These are phyloP conservation scores for Auxenochlorella pyrenoidosa DNA, from an alignment of 139 green algal genomes.

Conservation along the genomic window DNA sequence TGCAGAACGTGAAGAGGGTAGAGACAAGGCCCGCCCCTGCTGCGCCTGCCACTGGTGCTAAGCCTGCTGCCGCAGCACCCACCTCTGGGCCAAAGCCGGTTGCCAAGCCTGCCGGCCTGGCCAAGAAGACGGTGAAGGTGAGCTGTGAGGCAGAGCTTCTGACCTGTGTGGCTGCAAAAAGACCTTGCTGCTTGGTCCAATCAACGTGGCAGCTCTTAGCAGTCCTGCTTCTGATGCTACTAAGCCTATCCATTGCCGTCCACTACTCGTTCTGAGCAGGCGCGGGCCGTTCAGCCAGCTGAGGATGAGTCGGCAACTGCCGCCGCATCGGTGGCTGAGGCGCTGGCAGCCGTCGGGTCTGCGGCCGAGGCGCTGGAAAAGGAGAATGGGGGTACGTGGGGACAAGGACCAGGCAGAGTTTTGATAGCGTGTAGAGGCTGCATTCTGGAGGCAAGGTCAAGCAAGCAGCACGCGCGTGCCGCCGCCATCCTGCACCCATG, in stretches of 20 bases:
- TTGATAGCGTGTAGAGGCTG: not conserved
- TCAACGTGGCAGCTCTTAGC: too few species aligned
- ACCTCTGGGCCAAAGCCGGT: not conserved
- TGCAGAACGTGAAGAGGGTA: not conserved
- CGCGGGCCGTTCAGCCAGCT: not conserved
- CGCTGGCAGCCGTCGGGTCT: not conserved
- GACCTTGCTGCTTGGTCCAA: too few species aligned
- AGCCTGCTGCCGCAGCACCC: not conserved
- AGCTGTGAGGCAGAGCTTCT: not conserved
- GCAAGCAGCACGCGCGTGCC: not conserved
- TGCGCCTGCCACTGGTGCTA: not conserved
- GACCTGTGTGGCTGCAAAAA: too few species aligned
- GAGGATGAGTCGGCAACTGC: not conserved
- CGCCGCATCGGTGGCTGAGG: not conserved
- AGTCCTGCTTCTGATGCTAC: too few species aligned
- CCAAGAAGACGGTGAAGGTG: slow-evolving; percentile 16
- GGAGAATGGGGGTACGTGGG: not conserved
- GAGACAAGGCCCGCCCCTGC: not conserved
- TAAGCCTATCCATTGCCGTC: not conserved
- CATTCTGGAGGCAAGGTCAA: not conserved
- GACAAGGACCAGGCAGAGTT: not conserved
- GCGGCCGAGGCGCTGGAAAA: not conserved
- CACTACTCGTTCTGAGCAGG: not conserved
- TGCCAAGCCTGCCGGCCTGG: not conserved
- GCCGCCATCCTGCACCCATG: too few species aligned